Evolutionary conservation across 805 yeast genomes (phyloP).

Genomic region (Naumovozyma castellii): DNA sequence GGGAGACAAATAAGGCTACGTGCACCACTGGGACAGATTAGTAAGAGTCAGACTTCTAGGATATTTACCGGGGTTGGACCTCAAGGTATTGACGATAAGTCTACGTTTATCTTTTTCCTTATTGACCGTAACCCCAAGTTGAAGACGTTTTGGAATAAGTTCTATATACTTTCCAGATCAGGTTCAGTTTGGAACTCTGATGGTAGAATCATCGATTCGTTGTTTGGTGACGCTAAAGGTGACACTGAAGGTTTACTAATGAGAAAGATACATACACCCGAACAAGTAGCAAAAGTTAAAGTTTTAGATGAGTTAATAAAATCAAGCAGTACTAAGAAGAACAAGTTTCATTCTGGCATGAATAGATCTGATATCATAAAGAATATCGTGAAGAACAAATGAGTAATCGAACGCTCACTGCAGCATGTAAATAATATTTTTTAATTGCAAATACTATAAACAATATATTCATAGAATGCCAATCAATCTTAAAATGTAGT

Average conservation of each 20-base stretch:
- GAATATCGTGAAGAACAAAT: background rate
- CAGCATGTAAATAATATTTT: no score
- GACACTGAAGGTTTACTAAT: background rate
- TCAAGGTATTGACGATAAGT: slow-evolving; percentile 26
- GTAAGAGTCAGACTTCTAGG: slow-evolving; percentile 11
- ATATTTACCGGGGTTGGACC: slow-evolving; percentile 25
- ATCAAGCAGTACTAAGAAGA: slow-evolving; percentile 5
- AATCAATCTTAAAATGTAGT: slow-evolving; percentile 42
- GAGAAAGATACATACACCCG: background rate
- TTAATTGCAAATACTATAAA: no score
- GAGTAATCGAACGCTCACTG: background rate
- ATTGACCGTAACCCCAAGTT: slow-evolving; percentile 9
- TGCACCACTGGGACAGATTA: slow-evolving; percentile 11
- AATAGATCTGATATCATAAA: background rate
- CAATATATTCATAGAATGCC: slow-evolving; percentile 20
- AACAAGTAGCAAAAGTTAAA: background rate
- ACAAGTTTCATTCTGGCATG: slow-evolving; percentile 11
- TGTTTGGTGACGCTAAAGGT: slow-evolving; percentile 19
- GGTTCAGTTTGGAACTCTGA: slow-evolving; percentile 24
- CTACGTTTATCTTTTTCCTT: slow-evolving; percentile 21
- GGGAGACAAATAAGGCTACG: slow-evolving; percentile 11
- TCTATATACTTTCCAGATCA: slow-evolving; percentile 23
- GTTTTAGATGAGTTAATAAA: background rate
- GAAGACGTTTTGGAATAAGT: slow-evolving; percentile 13
- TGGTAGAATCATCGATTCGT: slow-evolving; percentile 23